A percentile compares a stretch with the other conserved stretches of the same genome.
phyloP scores from a whole-genome alignment of 371 early-diverging fungal species.

The Dichotomocladium elegans region DNA sequence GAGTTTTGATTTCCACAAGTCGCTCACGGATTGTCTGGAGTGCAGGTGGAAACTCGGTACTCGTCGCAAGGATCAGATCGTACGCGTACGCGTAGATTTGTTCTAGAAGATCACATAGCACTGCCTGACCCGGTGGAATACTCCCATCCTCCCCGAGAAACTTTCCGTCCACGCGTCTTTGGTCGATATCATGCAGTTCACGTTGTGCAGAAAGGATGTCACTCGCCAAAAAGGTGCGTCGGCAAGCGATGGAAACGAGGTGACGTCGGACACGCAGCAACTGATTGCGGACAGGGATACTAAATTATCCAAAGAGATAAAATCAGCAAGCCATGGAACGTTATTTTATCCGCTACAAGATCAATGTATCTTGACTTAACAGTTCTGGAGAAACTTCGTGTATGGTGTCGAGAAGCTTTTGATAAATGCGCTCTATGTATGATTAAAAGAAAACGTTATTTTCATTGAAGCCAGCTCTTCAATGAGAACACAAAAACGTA shows the following conservation, averaged over 20 bases:
- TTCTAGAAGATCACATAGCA: conserved; percentile 73
- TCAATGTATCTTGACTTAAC: conserved; percentile 17
- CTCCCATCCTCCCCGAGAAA: conserved; percentile 58
- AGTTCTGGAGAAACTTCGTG: conserved; percentile 41
- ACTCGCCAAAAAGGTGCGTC: conserved; percentile 24
- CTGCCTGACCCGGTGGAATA: conserved; percentile 78
- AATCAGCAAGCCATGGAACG: neutral
- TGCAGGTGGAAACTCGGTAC: conserved; percentile 50
- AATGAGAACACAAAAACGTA: conserved; percentile 26
- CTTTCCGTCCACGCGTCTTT: conserved; percentile 64
- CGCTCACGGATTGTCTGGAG: conserved; percentile 69
- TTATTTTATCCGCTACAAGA: neutral
- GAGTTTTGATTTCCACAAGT: conserved; percentile 66
- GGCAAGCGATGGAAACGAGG: conserved; percentile 48
- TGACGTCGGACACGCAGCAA: conserved; percentile 64
- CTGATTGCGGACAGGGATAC: conserved; percentile 61
- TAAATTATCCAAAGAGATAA: conserved; percentile 3
- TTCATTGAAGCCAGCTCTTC: too few species aligned
- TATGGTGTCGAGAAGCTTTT: conserved; percentile 29
- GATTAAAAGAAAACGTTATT: neutral
- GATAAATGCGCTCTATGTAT: conserved; percentile 24
- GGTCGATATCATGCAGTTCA: conserved; percentile 66
- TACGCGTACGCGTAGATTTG: conserved; percentile 73
- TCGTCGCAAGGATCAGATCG: conserved; percentile 64
- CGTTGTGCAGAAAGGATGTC: conserved; percentile 57